Percentiles rank a stretch among this genome's conserved stretches.
Conservation (phyloP, 306 rosid species). For the Inga laurina region DNA sequence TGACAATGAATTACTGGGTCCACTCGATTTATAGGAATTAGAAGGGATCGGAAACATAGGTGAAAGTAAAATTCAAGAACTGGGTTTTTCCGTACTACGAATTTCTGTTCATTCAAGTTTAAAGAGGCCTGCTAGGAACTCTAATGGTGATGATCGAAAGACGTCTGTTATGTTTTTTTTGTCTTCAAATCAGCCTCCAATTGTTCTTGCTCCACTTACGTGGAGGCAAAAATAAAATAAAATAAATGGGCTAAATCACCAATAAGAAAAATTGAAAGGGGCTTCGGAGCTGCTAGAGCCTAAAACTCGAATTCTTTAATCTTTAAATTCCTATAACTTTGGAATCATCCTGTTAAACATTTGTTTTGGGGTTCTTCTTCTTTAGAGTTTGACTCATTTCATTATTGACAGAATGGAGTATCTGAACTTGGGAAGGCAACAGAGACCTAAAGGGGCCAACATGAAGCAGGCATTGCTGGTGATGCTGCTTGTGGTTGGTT, state of each 20-base stretch:
- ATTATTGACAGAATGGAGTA: slow-evolving; percentile 41
- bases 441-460: slow-evolving; percentile 46
- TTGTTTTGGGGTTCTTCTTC: background rate
- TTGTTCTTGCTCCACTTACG: background rate
- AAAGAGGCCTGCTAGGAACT: background rate
- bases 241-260: background rate
- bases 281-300: background rate
- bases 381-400: background rate
- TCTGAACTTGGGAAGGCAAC: slow-evolving; percentile 44
- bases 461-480: slow-evolving; percentile 42
- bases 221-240: background rate
- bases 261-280: background rate
- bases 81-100: background rate
- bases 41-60: background rate
- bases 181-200: background rate
- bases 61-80: background rate
- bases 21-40: background rate
- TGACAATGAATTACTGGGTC: slow-evolving; percentile 16
- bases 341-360: background rate
- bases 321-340: background rate
- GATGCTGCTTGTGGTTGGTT: slow-evolving; percentile 38
- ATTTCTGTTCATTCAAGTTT: background rate
- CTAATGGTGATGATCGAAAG: background rate
- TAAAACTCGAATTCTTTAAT: background rate
- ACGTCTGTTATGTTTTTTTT: too few relatives aligned